A percentile compares a stretch with the other conserved stretches of the same genome.
Evolutionary conservation across 352 stramenopile species (phyloP).

Genomic region (Thraustotheca clavata): DNA sequence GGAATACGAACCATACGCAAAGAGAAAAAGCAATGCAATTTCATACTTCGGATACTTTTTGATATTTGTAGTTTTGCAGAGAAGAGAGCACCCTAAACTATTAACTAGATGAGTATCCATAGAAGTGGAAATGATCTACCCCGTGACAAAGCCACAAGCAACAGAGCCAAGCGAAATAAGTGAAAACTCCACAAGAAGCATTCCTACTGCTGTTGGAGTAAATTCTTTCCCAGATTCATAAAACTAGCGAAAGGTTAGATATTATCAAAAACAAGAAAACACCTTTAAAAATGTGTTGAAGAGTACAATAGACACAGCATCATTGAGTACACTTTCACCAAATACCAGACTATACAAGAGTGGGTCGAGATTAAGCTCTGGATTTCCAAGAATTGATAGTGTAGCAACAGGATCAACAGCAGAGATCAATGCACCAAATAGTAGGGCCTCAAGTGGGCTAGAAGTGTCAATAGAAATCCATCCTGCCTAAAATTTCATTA

Average conservation of each 20-base stretch:
- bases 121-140: constrained; percentile 25
- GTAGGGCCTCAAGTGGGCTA: constrained; percentile 89
- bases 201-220: constrained; percentile 41
- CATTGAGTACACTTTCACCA: constrained; percentile 96
- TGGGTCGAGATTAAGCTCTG: constrained; percentile 86
- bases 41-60: constrained; percentile 81
- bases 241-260: constrained; percentile 28
- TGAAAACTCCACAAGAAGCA: constrained; percentile 64
- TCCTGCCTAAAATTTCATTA: constrained; percentile 28
- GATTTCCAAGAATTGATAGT: constrained; percentile 91
- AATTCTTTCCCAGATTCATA: constrained; percentile 74
- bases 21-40: constrained; percentile 81
- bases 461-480: constrained; percentile 86
- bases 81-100: constrained; percentile 71
- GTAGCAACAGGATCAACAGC: constrained; percentile 95
- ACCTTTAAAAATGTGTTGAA: constrained; percentile 95
- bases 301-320: constrained; percentile 95
- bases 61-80: constrained; percentile 79
- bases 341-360: constrained; percentile 92
- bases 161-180: constrained; percentile 76
- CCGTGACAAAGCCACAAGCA: constrained; percentile 58
- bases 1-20: constrained; percentile 82
- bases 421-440: constrained; percentile 94
- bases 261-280: constrained; percentile 27
- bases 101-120: neutral